Evolutionary conservation across 1,139 yeast species (phyloP), one percentile per base, ranked within the genome.

Genomic region (Saccharomyces hybrid): DNA sequence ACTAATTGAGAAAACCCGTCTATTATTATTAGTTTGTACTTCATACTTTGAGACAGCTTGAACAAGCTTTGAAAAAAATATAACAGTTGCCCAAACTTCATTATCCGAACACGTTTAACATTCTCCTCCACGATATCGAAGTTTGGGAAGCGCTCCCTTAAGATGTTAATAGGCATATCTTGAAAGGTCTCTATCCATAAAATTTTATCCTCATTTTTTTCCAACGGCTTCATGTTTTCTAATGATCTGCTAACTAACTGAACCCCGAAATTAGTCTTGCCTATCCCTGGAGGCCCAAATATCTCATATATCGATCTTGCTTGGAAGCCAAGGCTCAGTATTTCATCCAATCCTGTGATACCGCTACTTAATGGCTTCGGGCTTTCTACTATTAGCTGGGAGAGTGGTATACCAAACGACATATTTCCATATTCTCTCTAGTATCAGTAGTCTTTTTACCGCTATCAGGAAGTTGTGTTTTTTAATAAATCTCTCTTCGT

Each of bases 221-320:
- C 48, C 42, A 16, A 38, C 11, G 4, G 44, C 7, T 38, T 12
- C 12, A 38, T 38, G 3, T 8, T 50, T 48, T 19, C 38, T 28
- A 3, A 32, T 9, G n/a, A 51, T 26, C 26, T 61, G 19, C 49
- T 51, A 1, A 60, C 54, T 3, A 66, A 38, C 32, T 63, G 64
- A 26, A 59, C 48, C 5, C 64, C 71, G 11, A 67, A 48, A 44
- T 54, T 55, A 3, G 69, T 64, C 56, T 64, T 68, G 9, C 71
- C 70, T 11, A 66, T 58, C 1, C 71, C 71, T 3, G 72, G 71
- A 6, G 68, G 68, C 1, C 72, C 72, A 55, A 60, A 67, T 11
- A 69, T 56, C 48, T 69, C 72, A 56, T 69, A 69, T 26, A 68
- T 66, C 21, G 63, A 59, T 47, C 66, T 53, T 16, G 60, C 56